Base-by-base conservation (phyloP, 352 stramenopile genomes). In the Globisporangium abappressorium region DNA sequence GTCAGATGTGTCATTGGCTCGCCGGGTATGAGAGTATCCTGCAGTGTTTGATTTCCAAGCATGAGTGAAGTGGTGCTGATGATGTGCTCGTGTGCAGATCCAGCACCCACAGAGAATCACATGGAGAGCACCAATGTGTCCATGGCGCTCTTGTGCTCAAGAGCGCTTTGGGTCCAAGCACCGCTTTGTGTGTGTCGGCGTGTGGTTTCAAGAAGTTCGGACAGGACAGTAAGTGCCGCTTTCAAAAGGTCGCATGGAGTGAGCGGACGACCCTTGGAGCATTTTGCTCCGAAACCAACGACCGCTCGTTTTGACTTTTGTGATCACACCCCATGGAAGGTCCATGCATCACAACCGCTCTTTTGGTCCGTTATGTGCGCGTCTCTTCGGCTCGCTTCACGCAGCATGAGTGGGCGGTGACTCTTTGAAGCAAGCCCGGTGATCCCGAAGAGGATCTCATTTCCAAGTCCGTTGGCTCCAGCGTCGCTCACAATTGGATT, bases 401-500 rank as follows among this genome's bases (percentile, higher is more conserved):
- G 26, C 53, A 11, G 20, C 30, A 20, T 47, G 55, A 61, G 30
- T 22, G 9, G 55, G 38, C 55, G 55, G 55, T 61, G 55, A 46
- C 55, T 61, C 55, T 61, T 61, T 20, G 47, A 30, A 34, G 4
- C 41, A 5, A 61, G 15, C 4, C 33, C 1, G 20, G 55, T 5
- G 30, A 30, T 2, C 18, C 18, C 28, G 1, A 34, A 46, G 15
- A 43, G 43, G 58, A 51, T 51, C 26, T 18, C 26, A 22, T 36
- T 46, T 33, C 20, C 11, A 14, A 12, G 41, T 54, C 38, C 41
- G 41, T n/a, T 49, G 15, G 41, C 15, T 53, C 20, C 22, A 41
- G 49, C n/a, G 7, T 11, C 20, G 41, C 60, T 72, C 68, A 73
- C 55, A 66, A 66, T 66, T 33, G 56, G 63, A 70, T 70, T 69